Conservation (phyloP, 441 rosid species). For the Pelargonium citronellum region DNA sequence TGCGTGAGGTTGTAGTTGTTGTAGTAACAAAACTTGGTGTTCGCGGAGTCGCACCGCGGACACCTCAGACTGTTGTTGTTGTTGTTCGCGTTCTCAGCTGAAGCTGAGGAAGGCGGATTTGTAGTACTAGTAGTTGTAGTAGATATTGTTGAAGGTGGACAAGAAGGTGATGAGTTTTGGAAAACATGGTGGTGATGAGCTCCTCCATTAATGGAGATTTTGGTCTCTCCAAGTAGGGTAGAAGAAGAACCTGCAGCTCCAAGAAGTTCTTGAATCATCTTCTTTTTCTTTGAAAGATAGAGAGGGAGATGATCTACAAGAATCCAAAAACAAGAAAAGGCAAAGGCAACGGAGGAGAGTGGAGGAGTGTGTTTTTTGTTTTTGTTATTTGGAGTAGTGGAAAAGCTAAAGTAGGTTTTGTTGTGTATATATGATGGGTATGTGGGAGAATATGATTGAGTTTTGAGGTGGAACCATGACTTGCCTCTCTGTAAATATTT, state of each 20-base stretch:
- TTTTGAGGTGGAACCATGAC: too few relatives aligned
- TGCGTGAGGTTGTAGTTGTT: slow-evolving; percentile 79
- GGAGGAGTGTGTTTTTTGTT: slow-evolving; percentile 26
- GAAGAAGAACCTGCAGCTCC: slow-evolving; percentile 34
- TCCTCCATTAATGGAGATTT: slow-evolving; percentile 33
- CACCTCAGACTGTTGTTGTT: slow-evolving; percentile 41
- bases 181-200: slow-evolving; percentile 22
- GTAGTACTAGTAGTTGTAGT: slow-evolving; percentile 18
- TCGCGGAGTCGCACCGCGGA: slow-evolving; percentile 65
- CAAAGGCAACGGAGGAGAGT: slow-evolving; percentile 25
- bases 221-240: slow-evolving; percentile 30
- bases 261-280: slow-evolving; percentile 68
- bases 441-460: not conserved
- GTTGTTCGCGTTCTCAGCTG: slow-evolving; percentile 33
- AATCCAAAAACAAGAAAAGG: slow-evolving; percentile 53
- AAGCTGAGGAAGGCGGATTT: slow-evolving; percentile 24
- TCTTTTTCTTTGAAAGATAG: slow-evolving; percentile 22
- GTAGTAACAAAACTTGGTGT: slow-evolving; percentile 77
- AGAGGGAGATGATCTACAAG: slow-evolving; percentile 39
- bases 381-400: slow-evolving; percentile 27
- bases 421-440: slow-evolving; percentile 22
- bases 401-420: slow-evolving; percentile 39
- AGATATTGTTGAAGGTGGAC: slow-evolving; percentile 24
- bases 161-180: slow-evolving; percentile 37
- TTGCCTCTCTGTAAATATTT: too few relatives aligned